Base-by-base conservation (phyloP, 2,329 filamentous ascomycete species). In the Dothistroma pini region DNA sequence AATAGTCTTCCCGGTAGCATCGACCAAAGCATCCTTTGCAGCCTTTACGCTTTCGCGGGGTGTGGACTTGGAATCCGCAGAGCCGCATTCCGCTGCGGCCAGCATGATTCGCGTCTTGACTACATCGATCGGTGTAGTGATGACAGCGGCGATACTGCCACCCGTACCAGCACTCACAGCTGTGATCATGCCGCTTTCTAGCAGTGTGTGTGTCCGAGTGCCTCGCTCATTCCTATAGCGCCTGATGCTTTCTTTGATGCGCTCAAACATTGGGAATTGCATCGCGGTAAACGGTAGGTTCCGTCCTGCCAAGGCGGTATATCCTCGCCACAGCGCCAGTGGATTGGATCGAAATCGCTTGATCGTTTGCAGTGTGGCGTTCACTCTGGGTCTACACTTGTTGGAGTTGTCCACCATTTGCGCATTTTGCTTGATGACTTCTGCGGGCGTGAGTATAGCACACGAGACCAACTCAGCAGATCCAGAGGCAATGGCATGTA, bases 351-450 rank as follows among this genome's bases (percentile, higher is more conserved):
- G 78, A 71, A 89, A 88, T 29, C 79, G 78, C 16, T 75, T 73
- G 10, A 89, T 73, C 0, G 86, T 86, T 72, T 84, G 75, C 6
- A 86, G 50, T 75, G 83, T 85, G 0, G 83, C 81, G 58, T 80
- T 80, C 53, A 73, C 75, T 11, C 71, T 61, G 14, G 72, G 52
- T 38, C 64, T 56, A 49, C 63, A 54, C 66, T 59, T 50, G 74
- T 75, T 79, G 16, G 61, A 67, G 22, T 64, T 70, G 69, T 79
- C 79, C 0, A 95, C 80, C 83, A 96, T 92, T 75, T 96, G 92
- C 0, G 93, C 91, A 75, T 96, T 96, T 73, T 96, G 92, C 78
- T 97, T 96, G 65, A 96, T 85, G 8, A 96, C 90, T 74, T 96
- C 92, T 14, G 91, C 91, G 0, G 92, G 93, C 0, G 92, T 93